Base-by-base conservation (phyloP, 2,329 filamentous ascomycete genomes). In the Fulvia fulva region DNA sequence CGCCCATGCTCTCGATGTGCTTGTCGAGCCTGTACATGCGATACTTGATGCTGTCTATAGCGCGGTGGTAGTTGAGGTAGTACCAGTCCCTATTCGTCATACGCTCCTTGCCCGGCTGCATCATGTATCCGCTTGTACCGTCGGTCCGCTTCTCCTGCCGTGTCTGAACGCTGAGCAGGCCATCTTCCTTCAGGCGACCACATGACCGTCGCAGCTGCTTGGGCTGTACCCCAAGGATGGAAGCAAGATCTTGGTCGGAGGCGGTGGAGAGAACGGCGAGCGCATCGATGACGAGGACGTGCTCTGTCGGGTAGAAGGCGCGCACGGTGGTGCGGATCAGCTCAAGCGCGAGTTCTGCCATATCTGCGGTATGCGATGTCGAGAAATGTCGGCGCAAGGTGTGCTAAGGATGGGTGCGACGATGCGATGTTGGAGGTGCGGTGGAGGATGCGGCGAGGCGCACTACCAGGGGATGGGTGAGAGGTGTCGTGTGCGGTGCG, bases 31-130 rank as follows among this genome's bases (percentile, higher is more conserved):
- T 88, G 71, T 93, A 92, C 53, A 96, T 86, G 62, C 90, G 88
- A 83, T 89, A 99, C 75, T 99, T 99, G 76, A 96, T 95, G 51
- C 90, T 91, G 76, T 99, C 94, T 70, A 99, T 91, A 34, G 93
- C 91, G 58, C 90, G 89, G 59, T 94, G 90, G 70, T 95, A 95
- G 73, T 97, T 92, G 72, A 99, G 93, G 76, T 90, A 99, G 78
- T 96, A 99, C 81, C 96, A 99, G 62, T 93, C 96, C 68, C 90
- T 85, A 71, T 71, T 64, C 28, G 67, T 68, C 23, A 71, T 52
- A n/a, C 73, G 65, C 55, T 74, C 70, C 47, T 72, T 73, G 26
- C 67, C 68, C 26, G 63, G 59, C 56, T 66, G 57, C 41, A 62
- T 60, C 46, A 63, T 65, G 55, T 60, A 49, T 49, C 62, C 62